Base-by-base conservation (phyloP, 2,329 filamentous ascomycete species). In the Chaetomium sp. region DNA sequence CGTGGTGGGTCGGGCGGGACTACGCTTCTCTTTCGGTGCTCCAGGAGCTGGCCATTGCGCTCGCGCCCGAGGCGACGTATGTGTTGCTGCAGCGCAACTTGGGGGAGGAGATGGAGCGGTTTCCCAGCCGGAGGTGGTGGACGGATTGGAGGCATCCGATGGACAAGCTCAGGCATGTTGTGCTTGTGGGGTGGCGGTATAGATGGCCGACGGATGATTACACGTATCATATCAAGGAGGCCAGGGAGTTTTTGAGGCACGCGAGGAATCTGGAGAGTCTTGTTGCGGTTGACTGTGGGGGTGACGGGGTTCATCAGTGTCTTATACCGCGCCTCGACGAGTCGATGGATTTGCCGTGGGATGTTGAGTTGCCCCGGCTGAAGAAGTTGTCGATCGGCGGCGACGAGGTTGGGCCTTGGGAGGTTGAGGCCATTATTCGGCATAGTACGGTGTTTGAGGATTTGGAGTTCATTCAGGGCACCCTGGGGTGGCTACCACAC, bases 391-490 rank as follows among this genome's bases (percentile, higher is more conserved):
- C 57, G 27, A 59, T 59, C 16, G 51, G 29, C 3, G 57, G 57
- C 13, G 47, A 59, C 1, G 19, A 59, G 35, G 12, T 59, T 27
- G 57, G 45, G 42, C 8, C n/a, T 0, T 45, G 51, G 42, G 57
- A 59, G n/a, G 57, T 50, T 8, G 57, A 59, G 29, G 42, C 57
- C 8, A 59, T 59, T 29, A 25, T 59, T 25, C 45, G 57, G 57
- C 57, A 59, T 50, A 59, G 57, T 51, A 35, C 29, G 27, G 57
- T 59, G 45, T 59, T 59, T 50, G 57, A 51, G 45, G 57, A 59
- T 21, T 38, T 51, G 45, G 57, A 59, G 16, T n/a, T n/a, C n/a
- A n/a, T n/a, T n/a, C n/a, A n/a, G n/a, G n/a, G n/a, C n/a, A n/a
- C n/a, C n/a, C n/a, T n/a, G n/a, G n/a, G n/a, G n/a, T n/a, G n/a